phyloP scores from a whole-genome alignment of 2,329 filamentous ascomycete species.

The Lojkania enalia region DNA sequence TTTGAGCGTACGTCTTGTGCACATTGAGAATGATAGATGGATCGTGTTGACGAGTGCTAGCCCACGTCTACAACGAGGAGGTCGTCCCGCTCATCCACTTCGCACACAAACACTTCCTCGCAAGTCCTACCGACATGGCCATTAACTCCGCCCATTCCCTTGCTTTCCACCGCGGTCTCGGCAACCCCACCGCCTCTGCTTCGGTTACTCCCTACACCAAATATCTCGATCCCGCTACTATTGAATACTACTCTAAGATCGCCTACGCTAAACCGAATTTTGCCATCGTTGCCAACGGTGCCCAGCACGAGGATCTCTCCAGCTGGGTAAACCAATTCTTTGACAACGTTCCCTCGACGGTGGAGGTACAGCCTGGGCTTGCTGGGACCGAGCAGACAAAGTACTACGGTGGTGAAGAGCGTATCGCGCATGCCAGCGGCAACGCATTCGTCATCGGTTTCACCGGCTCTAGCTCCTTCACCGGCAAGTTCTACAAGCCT shows the following conservation, averaged over 20 bases:
- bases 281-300: conserved; percentile 87
- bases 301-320: conserved; percentile 71
- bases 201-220: conserved; percentile 72
- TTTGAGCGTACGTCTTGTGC: conserved; percentile 63
- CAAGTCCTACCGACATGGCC: conserved; percentile 68
- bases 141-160: conserved; percentile 82
- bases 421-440: conserved; percentile 73
- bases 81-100: conserved; percentile 75
- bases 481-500: conserved; percentile 77
- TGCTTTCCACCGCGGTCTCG: conserved; percentile 93
- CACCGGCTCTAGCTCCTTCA: conserved; percentile 80
- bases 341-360: conserved; percentile 63
- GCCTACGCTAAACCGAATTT: conserved; percentile 91
- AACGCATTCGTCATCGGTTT: conserved; percentile 91
- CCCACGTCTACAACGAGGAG: conserved; percentile 88
- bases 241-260: conserved; percentile 74
- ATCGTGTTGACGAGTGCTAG: conserved; percentile 52
- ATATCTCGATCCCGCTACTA: conserved; percentile 76
- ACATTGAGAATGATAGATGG: conserved; percentile 6
- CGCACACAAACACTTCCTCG: conserved; percentile 73
- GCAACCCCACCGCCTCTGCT: conserved; percentile 73
- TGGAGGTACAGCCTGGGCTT: conserved; percentile 45
- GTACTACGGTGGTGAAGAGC: conserved; percentile 95
- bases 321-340: conserved; percentile 97
- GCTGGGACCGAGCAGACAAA: conserved; percentile 69